A percentile compares a stretch with the other conserved stretches of the same genome.
These are phyloP conservation scores for Exserohilum rostratum DNA, from an alignment of 2,329 filamentous ascomycete genomes.

Conservation along the genomic window DNA sequence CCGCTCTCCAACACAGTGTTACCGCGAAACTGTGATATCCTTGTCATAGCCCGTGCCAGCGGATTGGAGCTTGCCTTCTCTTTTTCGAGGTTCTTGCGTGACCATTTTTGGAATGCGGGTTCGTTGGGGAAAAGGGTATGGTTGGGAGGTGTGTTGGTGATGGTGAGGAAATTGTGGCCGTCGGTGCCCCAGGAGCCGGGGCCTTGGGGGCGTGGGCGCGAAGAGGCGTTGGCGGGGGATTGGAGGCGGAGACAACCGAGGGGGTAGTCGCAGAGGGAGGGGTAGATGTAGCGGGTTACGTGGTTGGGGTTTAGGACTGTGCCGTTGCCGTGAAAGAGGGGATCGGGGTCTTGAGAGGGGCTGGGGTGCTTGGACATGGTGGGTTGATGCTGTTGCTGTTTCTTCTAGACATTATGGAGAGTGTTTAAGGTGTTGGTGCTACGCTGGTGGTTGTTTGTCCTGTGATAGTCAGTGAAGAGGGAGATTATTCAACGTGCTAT, in stretches of 20 bases:
- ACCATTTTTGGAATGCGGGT: too few species aligned
- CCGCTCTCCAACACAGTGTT: too few species aligned
- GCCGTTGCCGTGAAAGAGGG: slow-evolving; percentile 21
- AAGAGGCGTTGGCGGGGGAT: slow-evolving; percentile 1
- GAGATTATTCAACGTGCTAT: too few species aligned
- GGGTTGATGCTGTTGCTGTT: too few species aligned
- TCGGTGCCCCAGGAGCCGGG: slow-evolving; percentile 9
- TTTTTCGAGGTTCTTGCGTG: too few species aligned
- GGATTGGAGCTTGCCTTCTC: too few species aligned
- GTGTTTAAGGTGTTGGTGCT: too few species aligned
- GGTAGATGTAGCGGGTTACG: slow-evolving; percentile 24
- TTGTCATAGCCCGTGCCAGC: too few species aligned
- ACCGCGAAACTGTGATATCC: too few species aligned
- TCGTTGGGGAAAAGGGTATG: neutral
- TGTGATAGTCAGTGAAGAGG: neutral
- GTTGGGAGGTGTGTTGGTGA: neutral
- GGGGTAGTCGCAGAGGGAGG: slow-evolving; percentile 10
- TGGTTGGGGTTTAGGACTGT: slow-evolving; percentile 20
- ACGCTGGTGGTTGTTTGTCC: neutral
- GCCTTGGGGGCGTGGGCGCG: slow-evolving; percentile 17
- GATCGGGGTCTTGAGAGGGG: neutral
- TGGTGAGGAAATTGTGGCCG: slow-evolving; percentile 13
- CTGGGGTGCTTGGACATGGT: neutral
- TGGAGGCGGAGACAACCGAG: slow-evolving; percentile 12
- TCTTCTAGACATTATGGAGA: too few species aligned